Evolutionary conservation across 169 alveolate species (phyloP), one percentile per base, ranked within the genome.

Genomic region (Cryptosporidium viatorum): DNA sequence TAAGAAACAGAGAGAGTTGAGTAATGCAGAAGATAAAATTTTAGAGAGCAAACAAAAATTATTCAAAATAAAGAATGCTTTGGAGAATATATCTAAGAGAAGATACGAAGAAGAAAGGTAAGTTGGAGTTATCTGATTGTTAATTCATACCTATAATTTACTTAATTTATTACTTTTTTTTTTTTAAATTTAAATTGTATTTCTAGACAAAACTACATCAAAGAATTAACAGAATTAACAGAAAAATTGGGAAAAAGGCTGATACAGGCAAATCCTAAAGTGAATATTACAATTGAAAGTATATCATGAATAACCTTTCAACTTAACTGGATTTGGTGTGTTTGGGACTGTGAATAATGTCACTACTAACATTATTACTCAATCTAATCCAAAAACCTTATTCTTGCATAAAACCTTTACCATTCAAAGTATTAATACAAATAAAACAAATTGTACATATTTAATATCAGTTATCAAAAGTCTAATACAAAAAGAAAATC

Each of bases 1-100:
- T n/a, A 45, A 80, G 35, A 58, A 37, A 48, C 89, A 80, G 48
- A 80, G 89, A 43, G 75, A 35, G 31, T 48, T 80, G 45, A 80
- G 89, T 31, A 80, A 62, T 7, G 16, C 5, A 26, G 89, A 80
- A 18, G 89, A 80, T 18, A 3, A 8, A 18, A 14, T 80, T 0
- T 21, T 23, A 23, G 80, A 80, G 16, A 41, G 59, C 16, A 80
- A 48, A 26, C 51, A 62, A 21, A 65, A 39, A 43, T 29, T 80
- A 29, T 9, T 21, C 69, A 62, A 29, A n/a, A 18, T 80, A 45
- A 65, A 29, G 23, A 80, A 29, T 39, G 10, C 2, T 16, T 33
- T 52, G n/a, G 12, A 37, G 26, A n/a, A 26, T 21, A 26, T 14
- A 35, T 52, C 55, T 26, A 33, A 58, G 18, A 35, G 23, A 51